Evolutionary conservation across 805 yeast species (phyloP).

Genomic region (Saturnispora galanensis): DNA sequence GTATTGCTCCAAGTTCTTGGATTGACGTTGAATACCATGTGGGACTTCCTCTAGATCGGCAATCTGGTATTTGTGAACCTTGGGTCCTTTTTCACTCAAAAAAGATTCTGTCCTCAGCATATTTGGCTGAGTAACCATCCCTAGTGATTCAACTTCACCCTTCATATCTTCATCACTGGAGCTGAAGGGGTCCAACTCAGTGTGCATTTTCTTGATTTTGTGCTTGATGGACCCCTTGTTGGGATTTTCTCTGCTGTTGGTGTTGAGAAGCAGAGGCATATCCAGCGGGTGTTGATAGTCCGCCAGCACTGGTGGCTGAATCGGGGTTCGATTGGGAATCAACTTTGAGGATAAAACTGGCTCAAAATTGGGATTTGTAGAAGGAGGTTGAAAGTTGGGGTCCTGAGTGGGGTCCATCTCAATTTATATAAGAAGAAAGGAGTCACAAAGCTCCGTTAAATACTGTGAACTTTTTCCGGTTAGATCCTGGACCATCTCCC

Average conservation of each 20-base stretch:
- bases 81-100: slow-evolving; percentile 28
- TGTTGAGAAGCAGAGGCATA: slow-evolving; percentile 46
- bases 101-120: slow-evolving; percentile 20
- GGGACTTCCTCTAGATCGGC: slow-evolving; percentile 98
- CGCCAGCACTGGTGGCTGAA: slow-evolving; percentile 69
- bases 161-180: slow-evolving; percentile 34
- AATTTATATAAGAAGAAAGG: not conserved
- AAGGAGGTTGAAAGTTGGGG: slow-evolving; percentile 83
- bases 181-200: slow-evolving; percentile 49
- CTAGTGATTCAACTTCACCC: no score
- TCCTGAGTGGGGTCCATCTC: slow-evolving; percentile 89
- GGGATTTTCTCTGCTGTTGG: slow-evolving; percentile 11
- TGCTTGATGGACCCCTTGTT: slow-evolving; percentile 14
- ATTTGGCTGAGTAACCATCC: slow-evolving; percentile 10
- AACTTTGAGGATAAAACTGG: slow-evolving; percentile 59
- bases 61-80: slow-evolving; percentile 50
- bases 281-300: slow-evolving; percentile 64
- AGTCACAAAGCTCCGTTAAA: not conserved
- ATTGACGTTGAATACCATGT: slow-evolving; percentile 84
- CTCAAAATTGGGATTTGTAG: slow-evolving; percentile 47
- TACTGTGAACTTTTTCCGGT: not conserved
- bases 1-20: slow-evolving; percentile 58
- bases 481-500: slow-evolving; percentile 5
- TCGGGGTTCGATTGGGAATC: slow-evolving; percentile 69
- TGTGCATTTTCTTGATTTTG: slow-evolving; percentile 35